These are phyloP conservation scores for Dictyostelium purpureum DNA, from an alignment of 78 protist species.

Conservation along the genomic window DNA sequence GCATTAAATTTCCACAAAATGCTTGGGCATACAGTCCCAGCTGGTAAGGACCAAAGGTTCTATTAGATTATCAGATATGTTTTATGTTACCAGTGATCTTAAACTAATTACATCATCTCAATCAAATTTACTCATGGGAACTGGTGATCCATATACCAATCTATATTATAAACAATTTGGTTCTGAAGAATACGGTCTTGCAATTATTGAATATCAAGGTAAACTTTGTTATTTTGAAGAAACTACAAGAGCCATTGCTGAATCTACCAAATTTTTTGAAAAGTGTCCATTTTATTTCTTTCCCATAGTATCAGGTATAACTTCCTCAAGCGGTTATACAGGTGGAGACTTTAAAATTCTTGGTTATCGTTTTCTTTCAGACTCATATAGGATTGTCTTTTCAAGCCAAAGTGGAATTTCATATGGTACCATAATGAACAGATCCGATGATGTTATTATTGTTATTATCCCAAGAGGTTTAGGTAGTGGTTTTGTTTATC, in stretches of 20 bases:
- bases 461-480: neutral
- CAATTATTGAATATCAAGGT: neutral
- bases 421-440: neutral
- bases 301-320: too few relatives aligned
- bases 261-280: neutral
- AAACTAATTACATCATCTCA: neutral
- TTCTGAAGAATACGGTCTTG: neutral
- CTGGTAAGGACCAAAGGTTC: neutral
- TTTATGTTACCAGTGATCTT: neutral
- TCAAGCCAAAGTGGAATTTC: neutral
- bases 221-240: neutral
- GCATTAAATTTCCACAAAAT: too few relatives aligned
- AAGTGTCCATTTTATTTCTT: neutral
- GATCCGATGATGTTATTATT: neutral
- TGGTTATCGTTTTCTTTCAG: too few relatives aligned
- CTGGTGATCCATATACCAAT: neutral
- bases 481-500: neutral
- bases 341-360: too few relatives aligned
- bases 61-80: neutral
- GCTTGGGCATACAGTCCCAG: neutral
- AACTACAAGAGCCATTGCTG: too few relatives aligned
- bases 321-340: too few relatives aligned
- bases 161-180: neutral
- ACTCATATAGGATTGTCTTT: neutral
- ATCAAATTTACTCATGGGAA: neutral